Base-by-base conservation (phyloP, 306 rosid genomes). In the Erythrophleum fordii region DNA sequence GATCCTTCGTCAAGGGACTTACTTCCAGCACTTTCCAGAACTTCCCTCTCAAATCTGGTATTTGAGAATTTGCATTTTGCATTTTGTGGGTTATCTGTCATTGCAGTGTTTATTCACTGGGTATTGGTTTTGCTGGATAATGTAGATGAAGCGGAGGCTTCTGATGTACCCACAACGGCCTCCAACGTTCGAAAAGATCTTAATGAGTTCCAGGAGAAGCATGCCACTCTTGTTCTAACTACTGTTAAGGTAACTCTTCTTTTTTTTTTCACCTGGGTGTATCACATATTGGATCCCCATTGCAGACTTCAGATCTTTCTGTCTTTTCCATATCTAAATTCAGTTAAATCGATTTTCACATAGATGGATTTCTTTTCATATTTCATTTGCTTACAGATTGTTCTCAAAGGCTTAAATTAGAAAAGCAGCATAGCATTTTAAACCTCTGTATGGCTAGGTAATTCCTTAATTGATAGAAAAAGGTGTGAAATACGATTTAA, bases 101-200 rank as follows among this genome's bases (percentile, higher is more conserved):
- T 12, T 9, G 12, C 16, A 18, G 6, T 41, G 74, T 13, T 59
- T 37, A 23, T 69, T 68, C 37, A 18, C 17, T 66, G 44, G 23
- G 28, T 12, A 31, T 51, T 51, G 79, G 60, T 31, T 79, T 49
- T 74, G 37, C 58, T 58, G 77, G 75, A 29, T 60, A 75, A 81
- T 87, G 89, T 64, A 96, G 99, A 93, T 81, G 98, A 81, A 72
- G 35, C 90, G 31, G 94, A 88, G 84, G 90, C 65, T 60, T 89
- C 90, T 58, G 93, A 93, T 72, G 89, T 72, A 56, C 64, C 91
- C 1, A 77, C 93, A 31, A 84, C 90, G 73, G 86, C 78, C 16
- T 87, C 97, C 75, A 96, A 96, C 85, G 95, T 96, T 67, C 82
- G 99, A 29, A 93, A 92, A 82, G 99, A 96, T 90, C 98, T 93